Base-by-base conservation (phyloP, 805 yeast genomes). In the Hanseniaspora lindneri region DNA sequence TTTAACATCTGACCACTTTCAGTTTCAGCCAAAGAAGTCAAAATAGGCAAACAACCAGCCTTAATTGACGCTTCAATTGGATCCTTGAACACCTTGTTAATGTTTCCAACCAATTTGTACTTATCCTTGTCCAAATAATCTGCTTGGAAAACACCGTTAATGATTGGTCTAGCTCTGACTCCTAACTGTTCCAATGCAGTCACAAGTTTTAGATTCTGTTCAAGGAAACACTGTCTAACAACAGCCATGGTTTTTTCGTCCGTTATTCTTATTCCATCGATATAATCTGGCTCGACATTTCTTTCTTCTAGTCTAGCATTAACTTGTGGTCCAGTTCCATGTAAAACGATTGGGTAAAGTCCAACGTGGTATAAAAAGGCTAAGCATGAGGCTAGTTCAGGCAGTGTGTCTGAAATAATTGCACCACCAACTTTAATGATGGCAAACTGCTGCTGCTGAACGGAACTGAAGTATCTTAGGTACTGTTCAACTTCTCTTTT, bases 351-450 rank as follows among this genome's bases (percentile, higher is more conserved):
- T 23, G 99, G 99, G 60, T 87, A 92, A 52, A 92, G 74, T 11
- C 99, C 99, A 44, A 92, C 95, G 61, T 92, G 99, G 70, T 92
- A 92, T 55, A 92, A 71, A 66, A 92, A 92, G 4, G 97, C 96
- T 54, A 92, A 72, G 60, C 96, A 88, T 0, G 95, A 84, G 0
- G 98, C 98, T 57, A 92, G 71, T 67, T 89, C 95, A 9, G 87
- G 83, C 54, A 92, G 69, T 58, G 89, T 92, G 57, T 92, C 94
- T 41, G 97, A 89, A 64, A 92, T 92, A 59, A 92, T 89, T 33
- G 98, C 99, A 54, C 99, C 99, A 35, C 99, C 99, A 39, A 92
- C 98, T 65, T 92, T 92, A 66, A 92, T 92, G 39, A 92, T 96
- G 3, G 99, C 99, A 60, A 92, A 92, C 60, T 92, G 96, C 63